Evolutionary conservation across 2,329 filamentous ascomycete genomes (phyloP).

Genomic region (Knufia petricola): DNA sequence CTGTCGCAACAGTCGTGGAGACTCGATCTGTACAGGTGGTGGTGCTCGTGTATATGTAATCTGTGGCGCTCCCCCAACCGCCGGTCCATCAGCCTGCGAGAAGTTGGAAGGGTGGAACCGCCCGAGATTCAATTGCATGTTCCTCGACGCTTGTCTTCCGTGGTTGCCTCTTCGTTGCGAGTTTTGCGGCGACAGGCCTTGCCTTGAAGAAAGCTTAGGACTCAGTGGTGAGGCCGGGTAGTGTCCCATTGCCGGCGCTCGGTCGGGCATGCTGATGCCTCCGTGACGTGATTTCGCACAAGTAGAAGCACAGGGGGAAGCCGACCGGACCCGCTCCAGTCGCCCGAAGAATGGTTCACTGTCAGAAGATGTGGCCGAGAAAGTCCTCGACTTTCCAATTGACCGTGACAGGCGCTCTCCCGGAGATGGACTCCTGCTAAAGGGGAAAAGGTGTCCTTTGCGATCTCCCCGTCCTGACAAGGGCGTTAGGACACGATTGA

Average conservation of each 20-base stretch:
- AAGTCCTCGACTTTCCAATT: neutral
- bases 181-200: constrained; percentile 29
- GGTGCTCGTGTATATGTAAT: constrained; percentile 19
- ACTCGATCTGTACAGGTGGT: constrained; percentile 25
- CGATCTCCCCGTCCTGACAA: constrained; percentile 11
- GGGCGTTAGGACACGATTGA: constrained; percentile 9
- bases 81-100: constrained; percentile 27
- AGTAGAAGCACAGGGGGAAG: neutral
- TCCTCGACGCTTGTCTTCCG: constrained; percentile 28
- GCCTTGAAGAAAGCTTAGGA: constrained; percentile 15
- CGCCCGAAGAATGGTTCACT: constrained; percentile 1
- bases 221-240: constrained; percentile 24
- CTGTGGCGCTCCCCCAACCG: constrained; percentile 24
- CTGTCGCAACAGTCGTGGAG: constrained; percentile 30
- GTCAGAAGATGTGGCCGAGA: constrained; percentile 1
- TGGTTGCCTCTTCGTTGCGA: constrained; percentile 25
- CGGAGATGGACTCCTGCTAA: constrained; percentile 1
- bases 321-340: neutral
- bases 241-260: constrained; percentile 5
- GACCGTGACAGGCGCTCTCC: neutral
- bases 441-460: constrained; percentile 9
- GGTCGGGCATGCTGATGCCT: constrained; percentile 1
- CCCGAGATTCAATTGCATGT: constrained; percentile 35
- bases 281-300: neutral
- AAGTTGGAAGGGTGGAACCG: constrained; percentile 39